phyloP scores from a whole-genome alignment of 176 grass and related monocot species.

The Sorghum bicolor region DNA sequence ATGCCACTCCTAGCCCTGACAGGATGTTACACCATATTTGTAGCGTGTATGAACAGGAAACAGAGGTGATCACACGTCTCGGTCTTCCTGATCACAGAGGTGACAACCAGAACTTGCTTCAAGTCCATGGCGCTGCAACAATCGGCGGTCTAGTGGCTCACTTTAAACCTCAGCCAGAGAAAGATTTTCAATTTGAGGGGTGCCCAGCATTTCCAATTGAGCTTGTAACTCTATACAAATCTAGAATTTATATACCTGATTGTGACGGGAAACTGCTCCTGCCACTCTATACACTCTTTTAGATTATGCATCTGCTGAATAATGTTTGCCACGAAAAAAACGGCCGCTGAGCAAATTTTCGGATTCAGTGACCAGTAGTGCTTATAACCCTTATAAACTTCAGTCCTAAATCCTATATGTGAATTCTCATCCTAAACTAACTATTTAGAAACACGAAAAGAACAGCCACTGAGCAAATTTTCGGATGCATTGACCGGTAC shows the following conservation, averaged over 20 bases:
- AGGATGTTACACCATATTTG: background rate
- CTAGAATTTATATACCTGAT: background rate
- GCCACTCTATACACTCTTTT: background rate
- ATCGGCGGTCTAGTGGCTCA: background rate
- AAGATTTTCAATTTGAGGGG: background rate
- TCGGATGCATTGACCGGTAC: background rate
- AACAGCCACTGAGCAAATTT: background rate
- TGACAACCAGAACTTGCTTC: background rate
- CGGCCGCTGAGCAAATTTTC: background rate
- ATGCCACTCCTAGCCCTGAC: background rate
- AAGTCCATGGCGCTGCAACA: background rate
- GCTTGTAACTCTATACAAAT: conserved; percentile 1
- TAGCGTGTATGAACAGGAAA: background rate
- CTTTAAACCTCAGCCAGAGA: background rate
- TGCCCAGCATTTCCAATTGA: background rate
- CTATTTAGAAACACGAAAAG: no score
- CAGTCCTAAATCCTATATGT: background rate
- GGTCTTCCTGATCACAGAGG: background rate
- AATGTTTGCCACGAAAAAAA: background rate
- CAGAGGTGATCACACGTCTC: background rate
- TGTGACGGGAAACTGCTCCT: background rate
- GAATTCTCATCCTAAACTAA: background rate
- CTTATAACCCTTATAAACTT: background rate
- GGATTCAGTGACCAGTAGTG: background rate
- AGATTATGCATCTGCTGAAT: background rate